Conservation (phyloP, 2,329 filamentous ascomycete genomes). For the Cylindrodendrum hubeiense region DNA sequence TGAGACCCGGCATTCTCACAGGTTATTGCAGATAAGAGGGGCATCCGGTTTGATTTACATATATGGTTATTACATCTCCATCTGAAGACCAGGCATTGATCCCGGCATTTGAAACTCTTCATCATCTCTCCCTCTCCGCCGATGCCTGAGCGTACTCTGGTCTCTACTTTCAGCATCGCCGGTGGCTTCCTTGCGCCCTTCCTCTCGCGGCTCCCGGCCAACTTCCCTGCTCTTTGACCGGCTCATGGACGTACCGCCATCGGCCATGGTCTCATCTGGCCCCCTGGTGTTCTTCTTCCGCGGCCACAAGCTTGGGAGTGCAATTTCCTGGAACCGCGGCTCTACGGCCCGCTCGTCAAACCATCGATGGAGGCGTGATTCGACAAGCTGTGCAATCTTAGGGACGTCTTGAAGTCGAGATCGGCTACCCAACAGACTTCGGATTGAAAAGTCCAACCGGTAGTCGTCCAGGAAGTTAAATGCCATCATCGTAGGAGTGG, state of each 20-base stretch:
- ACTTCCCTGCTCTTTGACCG: slow-evolving; percentile 67
- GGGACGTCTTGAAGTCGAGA: slow-evolving; percentile 86
- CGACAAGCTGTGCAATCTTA: slow-evolving; percentile 88
- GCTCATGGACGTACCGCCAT: slow-evolving; percentile 61
- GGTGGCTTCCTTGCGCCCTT: slow-evolving; percentile 61
- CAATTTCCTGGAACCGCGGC: slow-evolving; percentile 88
- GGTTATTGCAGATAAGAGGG: slow-evolving; percentile 4
- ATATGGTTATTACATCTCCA: slow-evolving; percentile 40
- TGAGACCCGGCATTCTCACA: background rate
- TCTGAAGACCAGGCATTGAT: slow-evolving; percentile 56
- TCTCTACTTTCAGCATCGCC: slow-evolving; percentile 58
- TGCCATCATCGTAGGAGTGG: slow-evolving; percentile 87
- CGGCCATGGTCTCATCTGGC: slow-evolving; percentile 69
- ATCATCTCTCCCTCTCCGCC: slow-evolving; percentile 53
- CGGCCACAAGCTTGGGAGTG: slow-evolving; percentile 85
- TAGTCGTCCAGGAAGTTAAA: slow-evolving; percentile 96
- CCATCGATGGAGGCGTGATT: slow-evolving; percentile 84
- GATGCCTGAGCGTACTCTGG: slow-evolving; percentile 53
- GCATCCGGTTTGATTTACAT: slow-evolving; percentile 16
- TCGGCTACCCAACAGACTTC: slow-evolving; percentile 83
- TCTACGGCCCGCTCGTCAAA: slow-evolving; percentile 90
- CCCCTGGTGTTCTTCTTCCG: slow-evolving; percentile 86
- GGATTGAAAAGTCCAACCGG: slow-evolving; percentile 83
- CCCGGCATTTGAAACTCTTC: slow-evolving; percentile 61
- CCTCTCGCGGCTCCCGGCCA: slow-evolving; percentile 63